Evolutionary conservation across 75 land plant species (phyloP), one percentile per base, ranked within the genome.

Genomic region (Isoetes taiwanensis): DNA sequence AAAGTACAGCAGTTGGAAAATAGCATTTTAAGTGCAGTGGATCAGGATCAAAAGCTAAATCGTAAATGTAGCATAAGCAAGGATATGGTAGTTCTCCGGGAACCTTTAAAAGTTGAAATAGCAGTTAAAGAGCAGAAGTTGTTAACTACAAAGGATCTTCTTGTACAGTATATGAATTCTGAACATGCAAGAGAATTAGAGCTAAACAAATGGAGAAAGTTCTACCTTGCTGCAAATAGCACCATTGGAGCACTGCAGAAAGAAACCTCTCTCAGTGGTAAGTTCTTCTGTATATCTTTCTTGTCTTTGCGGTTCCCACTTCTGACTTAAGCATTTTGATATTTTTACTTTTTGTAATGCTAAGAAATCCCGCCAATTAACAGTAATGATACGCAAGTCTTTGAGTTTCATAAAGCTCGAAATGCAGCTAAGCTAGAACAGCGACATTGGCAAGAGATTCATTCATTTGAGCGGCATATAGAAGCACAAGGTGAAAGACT

Each of bases 391-490:
- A n/a, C n/a, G n/a, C 61, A n/a, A n/a, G n/a, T n/a, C n/a, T n/a
- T 81, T 10, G 62, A 66, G 1, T 32, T 56, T 2, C 84, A 77
- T 58, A 73, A 73, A 32, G 74, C 66, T 23, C 74, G 67, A 41
- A 70, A 68, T 58, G 57, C 68, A 24, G 23, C 69, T 8, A 43
- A 70, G 6, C 59, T 80, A 43, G 77, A 82, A 60, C 69, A 78
- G 26, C 74, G 72, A 33, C 87, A 86, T 58, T 58, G 65, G 57
- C 39, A 68, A 31, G 86, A 86, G 64, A 46, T 90, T 35, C 76
- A 83, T 41, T 82, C 93, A 30, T 83, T 86, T 64, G 75, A 77
- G 30, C 76, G 82, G 27, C 93, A 90, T 57, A 60, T 80, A 76
- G 76, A 77, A 52, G 62, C 74, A 11, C 80, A 74, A 66, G 88